Base-by-base conservation (phyloP, 2,329 filamentous ascomycete species). In the Pestalotiopsis fici region DNA sequence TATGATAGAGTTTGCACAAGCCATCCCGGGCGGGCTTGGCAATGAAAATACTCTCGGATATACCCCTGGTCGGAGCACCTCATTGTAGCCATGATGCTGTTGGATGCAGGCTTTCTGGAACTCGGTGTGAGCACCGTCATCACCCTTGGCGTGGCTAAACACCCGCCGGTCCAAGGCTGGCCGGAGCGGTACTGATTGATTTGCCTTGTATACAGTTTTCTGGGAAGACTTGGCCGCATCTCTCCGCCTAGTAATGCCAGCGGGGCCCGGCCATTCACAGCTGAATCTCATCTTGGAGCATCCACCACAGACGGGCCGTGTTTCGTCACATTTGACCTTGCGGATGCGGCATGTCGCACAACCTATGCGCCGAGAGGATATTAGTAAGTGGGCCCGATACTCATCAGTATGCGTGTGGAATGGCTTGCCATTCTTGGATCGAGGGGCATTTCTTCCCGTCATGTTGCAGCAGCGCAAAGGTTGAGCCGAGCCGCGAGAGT, bases 241-340 rank as follows among this genome's bases (percentile, higher is more conserved):
- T 47, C 15, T 39, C 21, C 23, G 55, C 15, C 50, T n/a, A 3
- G n/a, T 25, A 9, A 43, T 11, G 27, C 21, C 13, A 21, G n/a
- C 25, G 13, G 54, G 12, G 15, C 18, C 39, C 6, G 27, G 57
- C 66, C 66, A 68, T 31, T 68, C 66, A 59, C 64, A 68, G 11
- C n/a, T 21, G 31, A 65, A 66, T 27, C 43, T 21, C 57, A 63
- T 65, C 43, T 50, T 61, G 13, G 15, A 12, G 59, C 66, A 66
- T 12, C 59, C 63, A 18, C 64, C 59, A 31, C 66, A 68, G 23
- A 25, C 21, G 21, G 66, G 64, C 13, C 43, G 27, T 21, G 39
- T 15, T 39, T 68, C 66, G 50, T 68, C 66, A 25, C 66, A 68
- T 28, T 68, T 68, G 55, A 68, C 66, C n/a, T 68, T 65, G 57